Percentiles rank a stretch among this genome's conserved stretches.
These are phyloP conservation scores for Fusarium pilosicola DNA, from an alignment of 2,329 filamentous ascomycete genomes.

Conservation along the genomic window DNA sequence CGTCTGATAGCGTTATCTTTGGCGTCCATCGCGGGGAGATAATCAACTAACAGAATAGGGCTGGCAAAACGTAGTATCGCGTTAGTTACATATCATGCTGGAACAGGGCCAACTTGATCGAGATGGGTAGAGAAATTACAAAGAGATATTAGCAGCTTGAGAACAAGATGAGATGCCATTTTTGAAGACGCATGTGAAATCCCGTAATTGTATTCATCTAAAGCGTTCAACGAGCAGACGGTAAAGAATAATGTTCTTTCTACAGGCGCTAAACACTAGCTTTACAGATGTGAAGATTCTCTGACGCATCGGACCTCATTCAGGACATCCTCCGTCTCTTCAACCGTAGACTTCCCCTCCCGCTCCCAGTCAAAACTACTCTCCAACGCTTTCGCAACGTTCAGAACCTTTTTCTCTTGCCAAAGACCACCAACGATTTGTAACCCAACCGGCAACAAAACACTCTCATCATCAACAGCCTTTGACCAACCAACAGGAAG, in stretches of 20 bases:
- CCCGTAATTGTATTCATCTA: too few species aligned
- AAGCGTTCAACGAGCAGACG: too few species aligned
- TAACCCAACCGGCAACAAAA: constrained; percentile 60
- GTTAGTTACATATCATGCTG: neutral
- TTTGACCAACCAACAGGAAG: constrained; percentile 60
- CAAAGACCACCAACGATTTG: constrained; percentile 64
- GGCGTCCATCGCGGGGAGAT: neutral
- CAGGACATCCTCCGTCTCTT: neutral
- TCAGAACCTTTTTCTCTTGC: constrained; percentile 59
- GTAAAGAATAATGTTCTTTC: neutral
- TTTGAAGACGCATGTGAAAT: rapidly evolving
- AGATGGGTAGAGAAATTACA: too few species aligned
- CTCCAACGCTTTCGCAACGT: constrained; percentile 60
- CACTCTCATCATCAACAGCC: constrained; percentile 49
- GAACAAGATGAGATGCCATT: rapidly evolving
- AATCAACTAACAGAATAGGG: neutral
- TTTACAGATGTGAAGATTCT: constrained; percentile 1
- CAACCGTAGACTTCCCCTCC: neutral
- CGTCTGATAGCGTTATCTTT: neutral
- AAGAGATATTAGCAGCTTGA: too few species aligned
- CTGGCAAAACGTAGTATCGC: rapidly evolving
- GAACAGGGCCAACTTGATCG: too few species aligned
- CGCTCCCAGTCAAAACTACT: constrained; percentile 54
- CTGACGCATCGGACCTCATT: neutral
- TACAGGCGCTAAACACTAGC: rapidly evolving